phyloP scores from a whole-genome alignment of 495 filamentous ascomycete species.

The Daldinia decipiens region DNA sequence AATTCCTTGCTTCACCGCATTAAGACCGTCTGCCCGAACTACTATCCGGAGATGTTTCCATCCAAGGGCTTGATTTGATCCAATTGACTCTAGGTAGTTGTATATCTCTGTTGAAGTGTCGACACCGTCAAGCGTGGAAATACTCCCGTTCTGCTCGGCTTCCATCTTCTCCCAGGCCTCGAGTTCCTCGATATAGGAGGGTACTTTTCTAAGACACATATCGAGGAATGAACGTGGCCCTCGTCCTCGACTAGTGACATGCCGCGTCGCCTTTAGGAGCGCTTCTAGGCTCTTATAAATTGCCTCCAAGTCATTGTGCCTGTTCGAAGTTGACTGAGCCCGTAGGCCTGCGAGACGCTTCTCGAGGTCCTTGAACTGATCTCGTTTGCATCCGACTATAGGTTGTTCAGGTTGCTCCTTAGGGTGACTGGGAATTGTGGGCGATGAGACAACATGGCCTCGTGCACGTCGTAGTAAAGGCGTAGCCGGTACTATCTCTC shows the following conservation, averaged over 20 bases:
- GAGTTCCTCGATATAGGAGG: constrained; percentile 69
- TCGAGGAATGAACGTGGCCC: constrained; percentile 70
- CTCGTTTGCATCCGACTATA: constrained; percentile 4
- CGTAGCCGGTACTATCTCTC: constrained; percentile 44
- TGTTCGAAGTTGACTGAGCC: constrained; percentile 19
- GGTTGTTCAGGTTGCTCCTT: constrained; percentile 1
- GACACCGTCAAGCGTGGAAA: constrained; percentile 51
- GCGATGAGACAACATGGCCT: constrained; percentile 32
- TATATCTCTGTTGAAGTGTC: constrained; percentile 65
- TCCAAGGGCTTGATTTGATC: constrained; percentile 59
- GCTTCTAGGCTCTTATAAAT: constrained; percentile 61
- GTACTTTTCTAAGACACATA: constrained; percentile 70
- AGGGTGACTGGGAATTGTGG: background rate
- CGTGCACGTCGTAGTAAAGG: constrained; percentile 44
- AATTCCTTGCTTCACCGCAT: constrained; percentile 58
- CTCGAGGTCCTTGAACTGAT: constrained; percentile 36
- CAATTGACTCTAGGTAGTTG: constrained; percentile 71
- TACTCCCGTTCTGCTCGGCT: constrained; percentile 60
- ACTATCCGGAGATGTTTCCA: constrained; percentile 73
- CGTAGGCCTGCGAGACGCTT: constrained; percentile 38
- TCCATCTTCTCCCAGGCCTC: constrained; percentile 63
- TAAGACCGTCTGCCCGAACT: constrained; percentile 73
- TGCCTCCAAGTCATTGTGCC: constrained; percentile 47
- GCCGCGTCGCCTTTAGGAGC: constrained; percentile 58
- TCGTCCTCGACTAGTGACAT: constrained; percentile 41